Evolutionary conservation across 2,329 filamentous ascomycete species (phyloP).

Genomic region (Aspergillus eucalypticola): DNA sequence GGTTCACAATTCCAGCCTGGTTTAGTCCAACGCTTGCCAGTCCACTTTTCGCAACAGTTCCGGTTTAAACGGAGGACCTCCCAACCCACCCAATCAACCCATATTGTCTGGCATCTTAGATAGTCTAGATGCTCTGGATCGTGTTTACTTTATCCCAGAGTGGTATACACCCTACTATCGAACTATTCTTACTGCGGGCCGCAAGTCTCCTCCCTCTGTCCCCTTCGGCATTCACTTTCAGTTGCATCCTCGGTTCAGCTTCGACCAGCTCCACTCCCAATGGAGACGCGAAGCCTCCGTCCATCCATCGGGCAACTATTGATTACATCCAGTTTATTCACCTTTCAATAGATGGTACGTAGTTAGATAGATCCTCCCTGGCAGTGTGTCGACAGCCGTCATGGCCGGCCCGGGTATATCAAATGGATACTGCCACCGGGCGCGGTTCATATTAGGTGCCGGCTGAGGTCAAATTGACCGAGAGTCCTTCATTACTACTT

Average conservation of each 20-base stretch:
- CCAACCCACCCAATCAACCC: neutral
- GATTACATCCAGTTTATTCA: too few relatives aligned
- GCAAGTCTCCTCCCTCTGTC: neutral
- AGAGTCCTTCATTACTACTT: neutral
- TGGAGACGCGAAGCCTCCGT: neutral
- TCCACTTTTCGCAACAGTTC: neutral
- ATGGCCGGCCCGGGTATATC: neutral
- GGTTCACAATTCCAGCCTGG: neutral
- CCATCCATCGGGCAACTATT: neutral
- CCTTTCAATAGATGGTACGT: too few relatives aligned
- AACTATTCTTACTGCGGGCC: neutral
- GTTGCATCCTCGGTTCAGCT: slow-evolving; percentile 6
- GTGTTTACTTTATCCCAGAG: neutral
- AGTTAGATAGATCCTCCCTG: neutral
- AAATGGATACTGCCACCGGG: neutral
- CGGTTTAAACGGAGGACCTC: too few relatives aligned
- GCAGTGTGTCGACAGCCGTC: neutral
- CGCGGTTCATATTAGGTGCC: neutral
- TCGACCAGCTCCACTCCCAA: neutral
- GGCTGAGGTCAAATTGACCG: neutral
- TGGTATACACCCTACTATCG: neutral
- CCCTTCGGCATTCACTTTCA: slow-evolving; percentile 2
- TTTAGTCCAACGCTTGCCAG: neutral
- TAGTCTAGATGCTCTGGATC: neutral
- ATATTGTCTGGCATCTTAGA: neutral